A percentile compares a stretch with the other conserved stretches of the same genome.
Conservation (phyloP, 1,284 basidiomycete genomes). For the Sporisorium iseilematis-ciliati region DNA sequence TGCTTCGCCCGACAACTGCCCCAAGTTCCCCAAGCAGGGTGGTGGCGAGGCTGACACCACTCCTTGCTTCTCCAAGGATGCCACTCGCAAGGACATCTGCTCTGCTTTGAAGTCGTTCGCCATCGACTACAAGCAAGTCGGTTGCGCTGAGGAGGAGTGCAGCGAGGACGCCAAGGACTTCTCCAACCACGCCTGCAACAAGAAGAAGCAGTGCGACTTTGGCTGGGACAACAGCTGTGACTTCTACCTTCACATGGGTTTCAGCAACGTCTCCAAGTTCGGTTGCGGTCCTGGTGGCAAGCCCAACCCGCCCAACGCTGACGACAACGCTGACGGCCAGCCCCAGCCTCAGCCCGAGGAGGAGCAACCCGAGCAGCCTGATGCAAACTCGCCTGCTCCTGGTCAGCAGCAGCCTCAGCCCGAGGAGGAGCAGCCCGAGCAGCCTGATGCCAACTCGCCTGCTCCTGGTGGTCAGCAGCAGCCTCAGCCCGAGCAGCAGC, state of each 20-base stretch:
- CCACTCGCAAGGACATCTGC: constrained; percentile 46
- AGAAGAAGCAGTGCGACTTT: constrained; percentile 44
- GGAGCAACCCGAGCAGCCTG: too few species aligned
- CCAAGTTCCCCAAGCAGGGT: constrained; percentile 40
- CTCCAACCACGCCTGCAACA: constrained; percentile 45
- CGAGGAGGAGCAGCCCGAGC: not conserved
- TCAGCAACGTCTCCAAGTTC: constrained; percentile 41
- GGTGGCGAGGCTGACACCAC: constrained; percentile 37
- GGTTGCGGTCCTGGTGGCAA: constrained; percentile 27
- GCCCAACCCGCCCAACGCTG: not conserved
- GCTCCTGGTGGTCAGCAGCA: constrained; percentile 4
- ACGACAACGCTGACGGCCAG: not conserved
- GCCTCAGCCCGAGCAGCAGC: constrained; percentile 1
- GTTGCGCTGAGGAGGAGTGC: constrained; percentile 42
- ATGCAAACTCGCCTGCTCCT: too few species aligned
- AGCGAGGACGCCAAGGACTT: constrained; percentile 41
- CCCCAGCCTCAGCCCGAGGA: not conserved
- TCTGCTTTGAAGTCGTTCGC: constrained; percentile 49
- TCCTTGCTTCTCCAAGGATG: constrained; percentile 41
- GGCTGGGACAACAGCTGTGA: constrained; percentile 44
- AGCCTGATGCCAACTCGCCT: not conserved
- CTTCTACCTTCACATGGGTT: constrained; percentile 42
- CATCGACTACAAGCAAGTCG: constrained; percentile 32
- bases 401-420: not conserved
- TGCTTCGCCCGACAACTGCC: constrained; percentile 25